Evolutionary conservation across 805 yeast species (phyloP).

Genomic region (Candida khao-thaluensis): DNA sequence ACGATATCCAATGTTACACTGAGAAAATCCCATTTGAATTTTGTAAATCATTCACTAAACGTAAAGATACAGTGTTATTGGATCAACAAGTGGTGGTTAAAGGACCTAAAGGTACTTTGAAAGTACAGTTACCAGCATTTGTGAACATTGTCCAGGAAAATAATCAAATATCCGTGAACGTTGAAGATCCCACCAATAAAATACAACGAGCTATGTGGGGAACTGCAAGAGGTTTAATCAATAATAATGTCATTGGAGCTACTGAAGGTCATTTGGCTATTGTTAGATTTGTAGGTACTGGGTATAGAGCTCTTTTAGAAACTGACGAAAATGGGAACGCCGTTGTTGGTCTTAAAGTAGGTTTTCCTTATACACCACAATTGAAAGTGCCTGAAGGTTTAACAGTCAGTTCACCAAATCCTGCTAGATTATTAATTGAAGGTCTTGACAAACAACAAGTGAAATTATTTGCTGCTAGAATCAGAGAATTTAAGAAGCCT

Average conservation of each 20-base stretch:
- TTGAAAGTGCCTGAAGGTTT: slow-evolving; percentile 76
- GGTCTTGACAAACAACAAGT: slow-evolving; percentile 89
- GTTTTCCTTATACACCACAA: slow-evolving; percentile 79
- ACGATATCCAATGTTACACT: slow-evolving; percentile 53
- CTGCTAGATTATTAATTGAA: slow-evolving; percentile 80
- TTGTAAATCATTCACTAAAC: slow-evolving; percentile 65
- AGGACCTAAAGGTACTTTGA: slow-evolving; percentile 78
- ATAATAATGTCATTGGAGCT: slow-evolving; percentile 81
- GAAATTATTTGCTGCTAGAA: slow-evolving; percentile 80
- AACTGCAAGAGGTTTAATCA: slow-evolving; percentile 74
- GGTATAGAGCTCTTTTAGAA: slow-evolving; percentile 86
- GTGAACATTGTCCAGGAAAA: slow-evolving; percentile 37
- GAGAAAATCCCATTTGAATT: slow-evolving; percentile 49
- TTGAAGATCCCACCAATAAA: slow-evolving; percentile 55
- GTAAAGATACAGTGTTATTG: slow-evolving; percentile 56
- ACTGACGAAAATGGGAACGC: slow-evolving; percentile 46
- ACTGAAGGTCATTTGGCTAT: slow-evolving; percentile 90
- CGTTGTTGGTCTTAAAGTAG: slow-evolving; percentile 76
- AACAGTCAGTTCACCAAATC: slow-evolving; percentile 73
- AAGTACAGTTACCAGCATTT: slow-evolving; percentile 70
- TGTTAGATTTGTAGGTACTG: slow-evolving; percentile 91
- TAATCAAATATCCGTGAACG: slow-evolving; percentile 50
- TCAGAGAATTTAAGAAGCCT: slow-evolving; percentile 88
- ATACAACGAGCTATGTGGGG: slow-evolving; percentile 94
- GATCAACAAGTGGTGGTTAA: slow-evolving; percentile 57